Conservation (phyloP, 2,329 filamentous ascomycete genomes). For the Aspergillus quadricinctus region DNA sequence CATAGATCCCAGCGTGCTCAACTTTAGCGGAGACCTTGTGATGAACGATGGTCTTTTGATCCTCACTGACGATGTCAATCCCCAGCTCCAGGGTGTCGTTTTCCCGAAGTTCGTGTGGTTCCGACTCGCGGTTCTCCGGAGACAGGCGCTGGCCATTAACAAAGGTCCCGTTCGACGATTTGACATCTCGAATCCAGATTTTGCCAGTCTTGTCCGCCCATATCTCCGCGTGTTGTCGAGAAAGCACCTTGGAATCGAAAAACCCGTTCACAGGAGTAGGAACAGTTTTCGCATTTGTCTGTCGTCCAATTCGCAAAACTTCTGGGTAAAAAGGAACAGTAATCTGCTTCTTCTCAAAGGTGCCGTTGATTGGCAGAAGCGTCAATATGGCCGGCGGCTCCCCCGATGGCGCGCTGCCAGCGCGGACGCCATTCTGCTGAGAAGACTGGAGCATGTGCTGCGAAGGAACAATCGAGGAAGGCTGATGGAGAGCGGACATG, state of each 20-base stretch:
- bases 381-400: conserved; percentile 75
- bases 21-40: conserved; percentile 97
- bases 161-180: conserved; percentile 98
- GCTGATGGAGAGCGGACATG: conserved; percentile 60
- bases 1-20: conserved; percentile 85
- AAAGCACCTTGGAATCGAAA: conserved; percentile 97
- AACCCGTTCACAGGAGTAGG: conserved; percentile 89
- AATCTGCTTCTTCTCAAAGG: conserved; percentile 96
- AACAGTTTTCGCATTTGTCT: conserved; percentile 94
- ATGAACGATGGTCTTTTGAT: conserved; percentile 96
- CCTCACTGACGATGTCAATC: conserved; percentile 97
- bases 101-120: conserved; percentile 87
- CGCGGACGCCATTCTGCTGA: conserved; percentile 55
- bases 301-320: conserved; percentile 86
- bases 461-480: conserved; percentile 59
- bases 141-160: conserved; percentile 90
- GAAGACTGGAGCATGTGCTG: conserved; percentile 64
- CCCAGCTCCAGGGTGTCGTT: conserved; percentile 90
- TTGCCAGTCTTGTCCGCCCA: conserved; percentile 83
- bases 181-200: conserved; percentile 94
- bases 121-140: conserved; percentile 91
- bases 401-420: conserved; percentile 40
- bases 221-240: conserved; percentile 91
- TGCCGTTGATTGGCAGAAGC: conserved; percentile 86
- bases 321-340: conserved; percentile 90